Conservation (phyloP, 2,329 filamentous ascomycete species). For the Colletotrichum phormii region DNA sequence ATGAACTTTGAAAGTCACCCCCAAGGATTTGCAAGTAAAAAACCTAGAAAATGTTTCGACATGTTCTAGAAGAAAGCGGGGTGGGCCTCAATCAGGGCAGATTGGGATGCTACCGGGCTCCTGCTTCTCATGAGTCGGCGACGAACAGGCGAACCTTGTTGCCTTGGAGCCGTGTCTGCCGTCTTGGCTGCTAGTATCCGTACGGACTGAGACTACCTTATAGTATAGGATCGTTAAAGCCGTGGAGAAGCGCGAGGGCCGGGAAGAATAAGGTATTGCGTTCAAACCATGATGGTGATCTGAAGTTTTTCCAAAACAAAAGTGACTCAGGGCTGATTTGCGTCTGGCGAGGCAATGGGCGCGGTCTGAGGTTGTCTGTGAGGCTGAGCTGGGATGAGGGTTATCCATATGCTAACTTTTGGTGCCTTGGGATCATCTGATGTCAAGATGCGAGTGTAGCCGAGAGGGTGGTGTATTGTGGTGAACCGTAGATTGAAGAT, state of each 20-base stretch:
- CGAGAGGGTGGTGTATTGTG: background rate
- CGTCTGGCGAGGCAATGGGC: background rate
- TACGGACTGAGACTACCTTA: background rate
- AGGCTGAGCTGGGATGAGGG: conserved; percentile 8
- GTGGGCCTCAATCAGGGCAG: background rate
- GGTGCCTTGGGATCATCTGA: background rate
- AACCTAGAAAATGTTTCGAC: conserved; percentile 16
- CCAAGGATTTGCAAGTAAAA: too few species aligned
- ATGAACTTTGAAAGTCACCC: too few species aligned
- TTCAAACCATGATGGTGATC: background rate
- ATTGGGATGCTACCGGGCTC: background rate
- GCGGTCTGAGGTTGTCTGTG: background rate
- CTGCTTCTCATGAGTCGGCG: conserved; percentile 19
- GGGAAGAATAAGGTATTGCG: background rate
- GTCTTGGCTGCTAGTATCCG: conserved; percentile 1
- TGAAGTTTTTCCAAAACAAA: background rate
- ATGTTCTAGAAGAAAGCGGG: conserved; percentile 18
- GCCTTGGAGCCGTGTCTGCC: conserved; percentile 11
- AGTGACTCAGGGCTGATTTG: background rate
- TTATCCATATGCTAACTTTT: background rate
- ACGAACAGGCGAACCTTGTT: background rate
- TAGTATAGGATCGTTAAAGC: background rate
- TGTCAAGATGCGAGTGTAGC: background rate
- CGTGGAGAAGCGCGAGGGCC: conserved; percentile 10
- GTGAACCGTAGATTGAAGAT: background rate